Evolutionary conservation across 2,329 filamentous ascomycete species (phyloP).

Genomic region (Colletotrichum sp.): DNA sequence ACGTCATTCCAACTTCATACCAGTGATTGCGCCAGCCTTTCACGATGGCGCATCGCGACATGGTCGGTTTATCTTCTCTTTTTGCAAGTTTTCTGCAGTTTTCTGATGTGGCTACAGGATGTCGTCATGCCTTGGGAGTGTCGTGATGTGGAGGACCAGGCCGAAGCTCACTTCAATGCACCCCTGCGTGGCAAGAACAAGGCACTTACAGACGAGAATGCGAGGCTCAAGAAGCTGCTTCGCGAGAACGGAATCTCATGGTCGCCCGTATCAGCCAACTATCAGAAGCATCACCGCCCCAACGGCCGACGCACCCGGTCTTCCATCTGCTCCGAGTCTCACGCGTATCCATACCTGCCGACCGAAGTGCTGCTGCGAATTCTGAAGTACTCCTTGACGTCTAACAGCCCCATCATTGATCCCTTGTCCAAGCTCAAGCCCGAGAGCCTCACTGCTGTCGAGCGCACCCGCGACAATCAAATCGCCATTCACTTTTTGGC

Average conservation of each 20-base stretch:
- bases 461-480: conserved; percentile 49
- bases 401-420: conserved; percentile 55
- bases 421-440: conserved; percentile 50
- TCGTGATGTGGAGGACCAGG: conserved; percentile 56
- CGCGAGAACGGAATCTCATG: conserved; percentile 58
- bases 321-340: conserved; percentile 12
- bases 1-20: background rate
- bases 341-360: conserved; percentile 48
- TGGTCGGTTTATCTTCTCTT: background rate
- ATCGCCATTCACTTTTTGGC: conserved; percentile 59
- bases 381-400: conserved; percentile 55
- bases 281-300: conserved; percentile 20
- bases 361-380: conserved; percentile 58
- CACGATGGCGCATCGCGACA: conserved; percentile 7
- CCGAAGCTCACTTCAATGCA: conserved; percentile 51
- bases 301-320: conserved; percentile 31
- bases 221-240: conserved; percentile 54
- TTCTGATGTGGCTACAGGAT: conserved; percentile 25
- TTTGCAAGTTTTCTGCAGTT: background rate
- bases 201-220: conserved; percentile 52
- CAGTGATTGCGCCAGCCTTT: background rate
- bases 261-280: conserved; percentile 42
- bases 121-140: conserved; percentile 51
- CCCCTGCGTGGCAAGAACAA: conserved; percentile 53
- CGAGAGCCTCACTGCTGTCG: conserved; percentile 47